Percentiles rank a stretch among this genome's conserved stretches.
Evolutionary conservation across 1,284 basidiomycete genomes (phyloP).

Genomic region (Schizopora paradoxa): DNA sequence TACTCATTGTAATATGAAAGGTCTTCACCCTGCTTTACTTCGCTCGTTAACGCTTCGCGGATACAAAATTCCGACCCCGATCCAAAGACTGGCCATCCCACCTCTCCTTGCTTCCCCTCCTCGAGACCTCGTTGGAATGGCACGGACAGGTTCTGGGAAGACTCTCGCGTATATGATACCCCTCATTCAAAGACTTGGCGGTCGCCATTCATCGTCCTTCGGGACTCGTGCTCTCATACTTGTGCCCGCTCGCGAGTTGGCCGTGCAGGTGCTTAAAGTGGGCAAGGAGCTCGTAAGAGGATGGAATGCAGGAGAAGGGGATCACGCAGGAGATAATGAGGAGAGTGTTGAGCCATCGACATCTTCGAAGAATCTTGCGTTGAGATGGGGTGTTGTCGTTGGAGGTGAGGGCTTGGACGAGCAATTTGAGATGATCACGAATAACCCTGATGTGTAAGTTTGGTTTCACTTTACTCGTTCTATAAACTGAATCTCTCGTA

Average conservation of each 20-base stretch:
- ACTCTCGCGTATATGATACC: conserved; percentile 96
- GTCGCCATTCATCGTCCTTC: conserved; percentile 73
- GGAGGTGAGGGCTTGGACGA: conserved; percentile 96
- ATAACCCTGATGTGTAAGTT: conserved; percentile 90
- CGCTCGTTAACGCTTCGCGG: conserved; percentile 89
- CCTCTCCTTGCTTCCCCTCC: conserved; percentile 81
- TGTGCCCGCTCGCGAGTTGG: conserved; percentile 90
- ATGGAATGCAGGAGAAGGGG: conserved; percentile 56
- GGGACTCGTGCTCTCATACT: conserved; percentile 88
- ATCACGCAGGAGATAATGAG: conserved; percentile 62
- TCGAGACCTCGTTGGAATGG: conserved; percentile 96
- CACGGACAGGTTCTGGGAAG: conserved; percentile 96
- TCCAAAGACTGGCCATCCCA: conserved; percentile 90
- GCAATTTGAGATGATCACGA: conserved; percentile 94
- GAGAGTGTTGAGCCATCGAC: conserved; percentile 48
- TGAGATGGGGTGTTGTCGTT: conserved; percentile 93
- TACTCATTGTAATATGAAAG: conserved; percentile 34
- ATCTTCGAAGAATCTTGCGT: conserved; percentile 57
- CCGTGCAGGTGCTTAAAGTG: conserved; percentile 89
- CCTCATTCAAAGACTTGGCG: conserved; percentile 82
- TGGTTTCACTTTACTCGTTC: conserved; percentile 11
- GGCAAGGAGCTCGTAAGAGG: conserved; percentile 90
- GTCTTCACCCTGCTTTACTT: conserved; percentile 78
- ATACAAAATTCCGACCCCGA: conserved; percentile 93
- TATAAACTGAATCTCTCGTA: conserved; percentile 29